These are phyloP conservation scores for Penicillium sclerotiorum DNA, from an alignment of 2,329 filamentous ascomycete genomes.

Conservation along the genomic window DNA sequence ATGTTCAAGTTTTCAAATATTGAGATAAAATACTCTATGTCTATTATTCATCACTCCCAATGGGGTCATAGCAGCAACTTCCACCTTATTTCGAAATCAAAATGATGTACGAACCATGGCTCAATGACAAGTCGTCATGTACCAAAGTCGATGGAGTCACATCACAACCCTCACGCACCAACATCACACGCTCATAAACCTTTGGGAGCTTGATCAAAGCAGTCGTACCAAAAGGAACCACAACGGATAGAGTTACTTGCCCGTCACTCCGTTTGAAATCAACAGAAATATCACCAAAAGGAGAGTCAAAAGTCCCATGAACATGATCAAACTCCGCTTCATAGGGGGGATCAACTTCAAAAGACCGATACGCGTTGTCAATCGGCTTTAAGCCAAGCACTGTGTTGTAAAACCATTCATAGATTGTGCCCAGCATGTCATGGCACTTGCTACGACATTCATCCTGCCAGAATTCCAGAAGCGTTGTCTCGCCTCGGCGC, in stretches of 20 bases:
- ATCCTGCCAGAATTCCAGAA: conserved; percentile 80
- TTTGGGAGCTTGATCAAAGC: background rate
- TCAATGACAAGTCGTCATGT: too few relatives aligned
- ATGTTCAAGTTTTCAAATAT: too few relatives aligned
- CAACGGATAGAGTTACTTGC: background rate
- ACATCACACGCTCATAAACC: background rate
- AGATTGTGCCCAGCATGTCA: conserved; percentile 54
- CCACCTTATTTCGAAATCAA: too few relatives aligned
- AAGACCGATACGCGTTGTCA: conserved; percentile 45
- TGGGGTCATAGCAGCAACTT: too few relatives aligned
- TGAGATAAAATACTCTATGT: too few relatives aligned
- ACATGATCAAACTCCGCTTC: conserved; percentile 42
- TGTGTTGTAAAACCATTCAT: conserved; percentile 52
- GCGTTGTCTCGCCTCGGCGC: conserved; percentile 60
- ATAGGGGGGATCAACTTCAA: conserved; percentile 44
- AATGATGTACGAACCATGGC: too few relatives aligned
- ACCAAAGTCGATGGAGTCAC: background rate
- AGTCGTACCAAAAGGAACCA: background rate
- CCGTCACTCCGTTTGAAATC: conserved; percentile 7
- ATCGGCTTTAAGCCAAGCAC: conserved; percentile 43
- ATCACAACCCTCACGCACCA: background rate
- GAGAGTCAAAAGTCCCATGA: conserved; percentile 24
- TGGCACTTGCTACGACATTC: conserved; percentile 73
- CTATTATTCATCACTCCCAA: too few relatives aligned
- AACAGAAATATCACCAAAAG: conserved; percentile 22